phyloP scores from a whole-genome alignment of 306 rosid genomes.

The Malus asiatica region DNA sequence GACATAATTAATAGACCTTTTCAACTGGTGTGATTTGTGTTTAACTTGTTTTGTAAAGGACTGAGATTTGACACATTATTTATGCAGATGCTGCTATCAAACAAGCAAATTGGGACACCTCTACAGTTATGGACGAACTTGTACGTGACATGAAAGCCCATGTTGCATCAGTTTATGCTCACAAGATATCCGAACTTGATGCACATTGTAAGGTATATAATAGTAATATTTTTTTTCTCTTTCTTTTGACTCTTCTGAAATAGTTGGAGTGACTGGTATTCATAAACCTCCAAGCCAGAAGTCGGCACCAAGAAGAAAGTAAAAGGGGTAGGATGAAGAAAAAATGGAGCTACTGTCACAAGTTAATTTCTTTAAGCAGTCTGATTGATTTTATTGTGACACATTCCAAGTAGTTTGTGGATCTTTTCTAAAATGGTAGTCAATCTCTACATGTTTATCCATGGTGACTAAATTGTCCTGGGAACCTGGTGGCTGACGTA shows the following conservation, averaged over 20 bases:
- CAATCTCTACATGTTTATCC: background rate
- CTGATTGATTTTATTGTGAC: background rate
- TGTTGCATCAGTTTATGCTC: constrained; percentile 53
- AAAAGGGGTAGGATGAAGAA: background rate
- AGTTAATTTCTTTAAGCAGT: background rate
- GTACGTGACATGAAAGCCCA: constrained; percentile 78
- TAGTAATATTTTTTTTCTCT: background rate
- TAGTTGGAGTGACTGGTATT: background rate
- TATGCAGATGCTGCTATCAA: constrained; percentile 70
- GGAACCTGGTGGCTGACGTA: constrained; percentile 25
- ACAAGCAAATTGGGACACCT: constrained; percentile 74
- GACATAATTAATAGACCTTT: too few relatives aligned
- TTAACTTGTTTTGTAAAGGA: constrained; percentile 5
- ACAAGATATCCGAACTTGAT: constrained; percentile 69
- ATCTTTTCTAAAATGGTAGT: background rate
- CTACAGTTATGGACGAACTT: constrained; percentile 76
- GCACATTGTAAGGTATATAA: constrained; percentile 65
- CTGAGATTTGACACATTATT: constrained; percentile 19
- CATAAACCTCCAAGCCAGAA: background rate
- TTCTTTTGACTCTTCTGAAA: background rate
- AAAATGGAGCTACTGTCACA: too few relatives aligned
- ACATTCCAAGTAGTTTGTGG: background rate
- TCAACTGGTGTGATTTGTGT: background rate
- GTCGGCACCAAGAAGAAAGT: background rate
- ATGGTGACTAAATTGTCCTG: constrained; percentile 5